Percentiles rank a stretch among this genome's conserved stretches.
These are phyloP conservation scores for Teratosphaeriaceae sp. DNA, from an alignment of 2,329 filamentous ascomycete genomes.

Conservation along the genomic window DNA sequence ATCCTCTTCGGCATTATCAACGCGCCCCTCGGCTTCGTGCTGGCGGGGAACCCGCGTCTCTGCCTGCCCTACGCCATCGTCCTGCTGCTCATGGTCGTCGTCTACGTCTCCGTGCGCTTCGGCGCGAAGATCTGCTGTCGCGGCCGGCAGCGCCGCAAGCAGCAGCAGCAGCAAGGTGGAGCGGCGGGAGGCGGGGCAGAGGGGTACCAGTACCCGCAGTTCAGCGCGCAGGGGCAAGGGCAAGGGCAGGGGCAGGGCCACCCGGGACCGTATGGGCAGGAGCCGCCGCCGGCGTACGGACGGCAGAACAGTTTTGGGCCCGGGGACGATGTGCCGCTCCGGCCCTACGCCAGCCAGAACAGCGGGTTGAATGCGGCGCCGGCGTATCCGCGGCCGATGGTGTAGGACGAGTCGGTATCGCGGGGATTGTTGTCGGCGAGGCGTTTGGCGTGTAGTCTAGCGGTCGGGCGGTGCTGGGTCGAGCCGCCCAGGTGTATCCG, in stretches of 20 bases:
- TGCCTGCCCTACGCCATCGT: slow-evolving; percentile 43
- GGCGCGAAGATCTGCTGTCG: slow-evolving; percentile 14
- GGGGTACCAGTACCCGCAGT: slow-evolving; percentile 12
- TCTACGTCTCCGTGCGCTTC: slow-evolving; percentile 31
- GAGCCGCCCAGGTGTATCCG: too few relatives aligned
- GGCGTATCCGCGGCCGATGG: slow-evolving; percentile 6
- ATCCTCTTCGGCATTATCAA: slow-evolving; percentile 50
- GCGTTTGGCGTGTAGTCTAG: not conserved
- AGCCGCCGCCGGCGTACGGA: slow-evolving; percentile 9
- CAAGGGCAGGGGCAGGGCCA: too few relatives aligned
- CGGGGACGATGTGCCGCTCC: slow-evolving; percentile 9
- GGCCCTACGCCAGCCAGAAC: slow-evolving; percentile 5
- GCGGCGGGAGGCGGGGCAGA: slow-evolving; percentile 1
- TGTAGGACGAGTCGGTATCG: not conserved
- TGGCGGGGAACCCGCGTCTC: slow-evolving; percentile 46
- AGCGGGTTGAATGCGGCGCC: slow-evolving; percentile 2
- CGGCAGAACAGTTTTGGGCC: slow-evolving; percentile 4
- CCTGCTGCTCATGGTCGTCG: slow-evolving; percentile 36
- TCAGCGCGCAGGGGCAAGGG: not conserved
- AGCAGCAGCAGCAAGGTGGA: not conserved
- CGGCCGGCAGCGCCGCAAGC: slow-evolving; percentile 4
- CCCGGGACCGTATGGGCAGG: slow-evolving; percentile 2
- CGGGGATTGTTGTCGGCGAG: not conserved
- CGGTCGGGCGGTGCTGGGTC: too few relatives aligned
- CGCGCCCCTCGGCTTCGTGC: slow-evolving; percentile 52